Percentiles rank a stretch among this genome's conserved stretches.
These are phyloP conservation scores for Petrea volubilis DNA, from an alignment of 257 asterid genomes.

Conservation along the genomic window DNA sequence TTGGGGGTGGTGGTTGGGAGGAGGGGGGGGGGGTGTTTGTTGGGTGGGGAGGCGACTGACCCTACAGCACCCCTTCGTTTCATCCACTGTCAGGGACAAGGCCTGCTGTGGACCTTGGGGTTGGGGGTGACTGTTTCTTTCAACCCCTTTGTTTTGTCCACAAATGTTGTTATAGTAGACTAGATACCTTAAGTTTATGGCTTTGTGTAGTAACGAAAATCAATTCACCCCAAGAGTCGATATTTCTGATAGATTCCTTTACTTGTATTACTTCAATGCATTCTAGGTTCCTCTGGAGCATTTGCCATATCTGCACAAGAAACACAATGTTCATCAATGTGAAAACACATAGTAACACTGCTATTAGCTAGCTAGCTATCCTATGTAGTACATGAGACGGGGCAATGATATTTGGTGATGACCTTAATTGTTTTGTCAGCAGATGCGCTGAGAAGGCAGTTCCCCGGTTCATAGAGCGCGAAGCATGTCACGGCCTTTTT, in stretches of 20 bases:
- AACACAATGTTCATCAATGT: background rate
- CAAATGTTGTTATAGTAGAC: background rate
- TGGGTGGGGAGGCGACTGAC: too few species aligned
- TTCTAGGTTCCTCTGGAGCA: constrained; percentile 56
- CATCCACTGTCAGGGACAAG: too few species aligned
- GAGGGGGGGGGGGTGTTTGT: too few species aligned
- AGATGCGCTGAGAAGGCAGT: constrained; percentile 79
- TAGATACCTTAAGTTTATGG: constrained; percentile 68
- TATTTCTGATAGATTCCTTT: constrained; percentile 64
- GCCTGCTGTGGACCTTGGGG: too few species aligned
- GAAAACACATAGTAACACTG: background rate
- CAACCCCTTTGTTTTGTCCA: background rate
- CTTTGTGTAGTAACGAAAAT: constrained; percentile 64
- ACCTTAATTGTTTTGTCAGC: constrained; percentile 87
- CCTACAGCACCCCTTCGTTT: too few species aligned
- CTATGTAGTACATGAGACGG: background rate
- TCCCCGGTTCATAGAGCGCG: constrained; percentile 70
- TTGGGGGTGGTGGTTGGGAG: too few species aligned
- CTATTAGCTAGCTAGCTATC: background rate
- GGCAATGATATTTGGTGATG: constrained; percentile 5
- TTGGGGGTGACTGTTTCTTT: background rate
- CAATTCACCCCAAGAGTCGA: constrained; percentile 61
- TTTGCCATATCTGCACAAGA: constrained; percentile 69
- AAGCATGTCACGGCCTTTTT: constrained; percentile 80
- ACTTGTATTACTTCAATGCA: constrained; percentile 69